Conservation (phyloP, 345 rosid species). For the Camelina sativa region DNA sequence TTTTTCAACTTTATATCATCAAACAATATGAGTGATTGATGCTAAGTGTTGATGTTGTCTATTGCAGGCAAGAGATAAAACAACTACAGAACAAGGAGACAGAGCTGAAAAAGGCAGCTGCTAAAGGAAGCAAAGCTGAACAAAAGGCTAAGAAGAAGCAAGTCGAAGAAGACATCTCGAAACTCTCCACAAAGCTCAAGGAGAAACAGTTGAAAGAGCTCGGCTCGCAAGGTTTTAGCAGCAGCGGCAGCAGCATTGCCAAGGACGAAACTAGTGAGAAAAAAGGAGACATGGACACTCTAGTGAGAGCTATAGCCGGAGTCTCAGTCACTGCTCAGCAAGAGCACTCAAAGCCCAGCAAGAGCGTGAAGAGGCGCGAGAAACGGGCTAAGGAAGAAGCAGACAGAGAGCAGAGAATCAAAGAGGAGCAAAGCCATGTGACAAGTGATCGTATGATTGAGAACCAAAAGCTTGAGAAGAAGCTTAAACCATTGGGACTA, state of each 20-base stretch:
- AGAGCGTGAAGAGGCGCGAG: constrained; percentile 75
- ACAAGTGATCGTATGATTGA: constrained; percentile 74
- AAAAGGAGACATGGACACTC: constrained; percentile 66
- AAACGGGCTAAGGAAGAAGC: constrained; percentile 94
- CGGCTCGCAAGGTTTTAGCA: constrained; percentile 68
- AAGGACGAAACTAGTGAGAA: constrained; percentile 48
- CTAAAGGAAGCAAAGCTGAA: constrained; percentile 94
- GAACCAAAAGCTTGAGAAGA: constrained; percentile 47
- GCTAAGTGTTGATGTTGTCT: not conserved
- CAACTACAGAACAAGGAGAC: constrained; percentile 83
- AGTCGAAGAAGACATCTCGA: constrained; percentile 82
- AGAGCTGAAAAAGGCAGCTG: constrained; percentile 86
- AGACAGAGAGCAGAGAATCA: constrained; percentile 86
- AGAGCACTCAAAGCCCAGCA: constrained; percentile 73
- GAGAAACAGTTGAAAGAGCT: constrained; percentile 80
- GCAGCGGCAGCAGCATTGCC: constrained; percentile 31
- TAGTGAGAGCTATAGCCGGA: constrained; percentile 90
- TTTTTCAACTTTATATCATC: not conserved
- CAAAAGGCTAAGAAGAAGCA: constrained; percentile 97
- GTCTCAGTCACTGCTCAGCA: constrained; percentile 63
- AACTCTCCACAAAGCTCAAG: constrained; percentile 70
- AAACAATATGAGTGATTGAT: not conserved
- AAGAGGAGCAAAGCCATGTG: constrained; percentile 83
- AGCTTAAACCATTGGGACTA: constrained; percentile 68
- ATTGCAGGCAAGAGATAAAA: constrained; percentile 67